Percentiles rank a stretch among this genome's conserved stretches.
Conservation (phyloP, 768 basidiomycete species). For the Mrakia gelida region DNA sequence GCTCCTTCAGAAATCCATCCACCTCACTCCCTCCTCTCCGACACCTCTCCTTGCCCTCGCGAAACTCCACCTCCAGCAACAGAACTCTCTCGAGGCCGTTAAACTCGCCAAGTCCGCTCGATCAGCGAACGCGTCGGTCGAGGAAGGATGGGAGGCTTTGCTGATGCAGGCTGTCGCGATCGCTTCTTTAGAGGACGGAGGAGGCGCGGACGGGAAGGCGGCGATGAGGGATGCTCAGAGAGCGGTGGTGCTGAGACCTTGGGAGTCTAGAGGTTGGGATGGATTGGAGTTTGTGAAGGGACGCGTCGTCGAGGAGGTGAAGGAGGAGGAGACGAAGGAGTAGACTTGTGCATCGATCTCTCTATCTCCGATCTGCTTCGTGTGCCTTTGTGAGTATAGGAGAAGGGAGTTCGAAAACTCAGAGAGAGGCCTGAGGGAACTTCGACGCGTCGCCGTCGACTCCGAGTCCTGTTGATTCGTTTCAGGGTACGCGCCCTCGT, state of each 20-base stretch:
- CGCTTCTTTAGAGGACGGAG: conserved; percentile 32
- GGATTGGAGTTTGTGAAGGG: conserved; percentile 21
- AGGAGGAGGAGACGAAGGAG: background rate
- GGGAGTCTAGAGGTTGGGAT: conserved; percentile 36
- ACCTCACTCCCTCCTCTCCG: conserved; percentile 11
- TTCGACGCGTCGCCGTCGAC: too few relatives aligned
- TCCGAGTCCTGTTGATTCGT: too few relatives aligned
- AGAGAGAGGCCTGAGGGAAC: too few relatives aligned
- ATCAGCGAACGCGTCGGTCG: conserved; percentile 23
- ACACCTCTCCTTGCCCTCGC: conserved; percentile 14
- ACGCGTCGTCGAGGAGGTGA: too few relatives aligned
- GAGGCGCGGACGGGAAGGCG: conserved; percentile 26
- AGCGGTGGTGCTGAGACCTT: conserved; percentile 38
- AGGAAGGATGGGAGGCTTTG: conserved; percentile 33
- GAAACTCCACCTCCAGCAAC: conserved; percentile 25
- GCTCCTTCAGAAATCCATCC: conserved; percentile 15
- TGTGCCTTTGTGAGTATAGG: too few relatives aligned
- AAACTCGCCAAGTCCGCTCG: conserved; percentile 32
- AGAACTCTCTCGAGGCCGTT: conserved; percentile 31
- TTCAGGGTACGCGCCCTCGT: too few relatives aligned
- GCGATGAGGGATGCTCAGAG: conserved; percentile 35
- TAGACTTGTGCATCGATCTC: too few relatives aligned
- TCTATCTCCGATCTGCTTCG: too few relatives aligned
- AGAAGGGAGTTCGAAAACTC: too few relatives aligned
- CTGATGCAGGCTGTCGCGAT: conserved; percentile 34